These are phyloP conservation scores for Magnolia sinica DNA, from an alignment of 164 flowering plant genomes.

Conservation along the genomic window DNA sequence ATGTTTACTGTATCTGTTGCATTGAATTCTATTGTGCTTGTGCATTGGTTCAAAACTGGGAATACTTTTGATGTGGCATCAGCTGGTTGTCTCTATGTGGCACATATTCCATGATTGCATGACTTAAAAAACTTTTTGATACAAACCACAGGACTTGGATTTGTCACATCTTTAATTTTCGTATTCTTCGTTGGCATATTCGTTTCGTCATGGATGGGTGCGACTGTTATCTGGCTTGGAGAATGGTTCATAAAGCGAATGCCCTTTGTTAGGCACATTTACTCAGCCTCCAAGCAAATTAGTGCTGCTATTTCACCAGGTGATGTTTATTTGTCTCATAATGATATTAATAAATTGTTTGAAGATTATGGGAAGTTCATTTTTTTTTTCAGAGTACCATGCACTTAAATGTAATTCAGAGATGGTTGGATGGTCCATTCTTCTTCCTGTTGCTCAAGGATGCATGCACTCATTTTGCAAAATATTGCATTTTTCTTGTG, in stretches of 20 bases:
- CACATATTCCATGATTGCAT: neutral
- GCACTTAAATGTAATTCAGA: neutral
- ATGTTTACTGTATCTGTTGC: no score
- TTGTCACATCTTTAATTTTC: slow-evolving; percentile 69
- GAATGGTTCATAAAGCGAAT: slow-evolving; percentile 83
- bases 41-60: neutral
- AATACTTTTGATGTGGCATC: neutral
- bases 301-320: slow-evolving; percentile 90
- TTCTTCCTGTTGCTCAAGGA: neutral
- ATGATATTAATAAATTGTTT: neutral
- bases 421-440: neutral
- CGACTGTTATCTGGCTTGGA: slow-evolving; percentile 72
- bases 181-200: slow-evolving; percentile 78
- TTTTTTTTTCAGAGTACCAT: neutral
- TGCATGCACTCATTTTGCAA: neutral
- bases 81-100: neutral
- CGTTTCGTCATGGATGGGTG: slow-evolving; percentile 90
- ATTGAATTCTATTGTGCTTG: neutral
- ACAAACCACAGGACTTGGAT: slow-evolving; percentile 74
- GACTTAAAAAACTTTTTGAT: neutral
- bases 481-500: no score
- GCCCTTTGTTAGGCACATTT: slow-evolving; percentile 78
- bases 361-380: neutral
- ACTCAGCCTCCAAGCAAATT: slow-evolving; percentile 88
- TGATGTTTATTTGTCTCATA: slow-evolving; percentile 15